Base-by-base conservation (phyloP, 441 rosid species). In the Euphorbia celastroides region DNA sequence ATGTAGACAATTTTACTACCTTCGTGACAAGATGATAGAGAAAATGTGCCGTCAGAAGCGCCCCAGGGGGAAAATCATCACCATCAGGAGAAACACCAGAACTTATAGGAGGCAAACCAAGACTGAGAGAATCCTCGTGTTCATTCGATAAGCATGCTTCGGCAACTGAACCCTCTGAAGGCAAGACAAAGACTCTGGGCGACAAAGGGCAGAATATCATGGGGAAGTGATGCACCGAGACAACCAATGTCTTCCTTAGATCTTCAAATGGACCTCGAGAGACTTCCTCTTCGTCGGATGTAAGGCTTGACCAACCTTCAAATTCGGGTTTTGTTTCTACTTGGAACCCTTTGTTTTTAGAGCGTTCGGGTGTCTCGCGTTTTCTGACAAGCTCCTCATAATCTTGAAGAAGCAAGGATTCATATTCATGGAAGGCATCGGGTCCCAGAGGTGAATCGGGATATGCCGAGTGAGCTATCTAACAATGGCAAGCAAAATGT, bases 361-460 rank as follows among this genome's bases (percentile, higher is more conserved):
- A 64, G 64, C 22, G 65, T 7, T 71, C 71, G 57, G 87, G 65
- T 68, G 66, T 74, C 36, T 67, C 73, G 32, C 42, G 14, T 71
- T 80, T 86, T 79, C 78, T 88, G 64, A 81, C 71, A 69, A 84
- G 90, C 78, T 93, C 98, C 69, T 90, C 90, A 70, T 86, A 89
- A 78, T 93, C 98, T 81, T 87, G 98, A 72, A 82, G 86, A 80
- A 93, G 98, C 81, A 93, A 80, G 58, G 86, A 73, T 82, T 89
- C 90, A 62, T 93, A 93, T 75, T 93, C 98, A 59, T 52, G 85
- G 76, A 85, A 93, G 52, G 97, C 98, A 70, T 93, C 97, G 22
- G 97, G 84, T 71, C 98, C 97, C 66, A 93, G 76, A 77, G 98
- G 98, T 50, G 96, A 93, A 76, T 87, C 90, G 55, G 93, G 88